Percentiles rank a stretch among this genome's conserved stretches.
phyloP scores from a whole-genome alignment of 2,329 filamentous ascomycete species.

The Exophiala alcalophila region DNA sequence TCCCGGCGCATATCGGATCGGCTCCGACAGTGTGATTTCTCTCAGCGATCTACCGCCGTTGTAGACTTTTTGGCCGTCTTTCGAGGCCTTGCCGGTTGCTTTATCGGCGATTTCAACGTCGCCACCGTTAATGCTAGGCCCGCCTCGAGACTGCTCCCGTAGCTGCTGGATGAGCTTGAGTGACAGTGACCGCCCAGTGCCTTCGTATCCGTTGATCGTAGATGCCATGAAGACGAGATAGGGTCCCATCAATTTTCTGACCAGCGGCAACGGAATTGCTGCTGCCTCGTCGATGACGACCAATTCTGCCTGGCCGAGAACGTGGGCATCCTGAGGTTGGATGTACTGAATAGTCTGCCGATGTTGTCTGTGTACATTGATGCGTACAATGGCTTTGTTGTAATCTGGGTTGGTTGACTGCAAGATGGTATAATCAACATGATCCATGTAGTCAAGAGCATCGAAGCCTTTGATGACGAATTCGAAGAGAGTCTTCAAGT shows the following conservation, averaged over 20 bases:
- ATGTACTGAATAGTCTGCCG: slow-evolving; percentile 99
- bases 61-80: slow-evolving; percentile 58
- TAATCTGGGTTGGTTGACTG: slow-evolving; percentile 98
- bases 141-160: slow-evolving; percentile 80
- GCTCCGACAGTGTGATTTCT: slow-evolving; percentile 89
- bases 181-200: slow-evolving; percentile 89
- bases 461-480: slow-evolving; percentile 99
- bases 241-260: slow-evolving; percentile 90
- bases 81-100: slow-evolving; percentile 69
- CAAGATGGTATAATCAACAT: slow-evolving; percentile 95
- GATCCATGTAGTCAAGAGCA: slow-evolving; percentile 86
- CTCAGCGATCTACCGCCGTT: slow-evolving; percentile 73
- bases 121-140: slow-evolving; percentile 52
- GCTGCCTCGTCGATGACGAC: slow-evolving; percentile 97
- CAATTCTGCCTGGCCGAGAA: slow-evolving; percentile 89
- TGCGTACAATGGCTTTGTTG: slow-evolving; percentile 96
- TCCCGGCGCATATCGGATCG: slow-evolving; percentile 88
- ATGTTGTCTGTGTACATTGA: slow-evolving; percentile 92
- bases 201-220: slow-evolving; percentile 98
- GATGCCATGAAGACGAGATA: slow-evolving; percentile 99
- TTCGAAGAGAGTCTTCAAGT: slow-evolving; percentile 96
- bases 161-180: slow-evolving; percentile 96
- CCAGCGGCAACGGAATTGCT: slow-evolving; percentile 88
- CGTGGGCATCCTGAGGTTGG: slow-evolving; percentile 90
- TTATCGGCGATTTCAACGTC: slow-evolving; percentile 72